These are phyloP conservation scores for Kockovaella imperatae DNA, from an alignment of 768 basidiomycete species.

Conservation along the genomic window DNA sequence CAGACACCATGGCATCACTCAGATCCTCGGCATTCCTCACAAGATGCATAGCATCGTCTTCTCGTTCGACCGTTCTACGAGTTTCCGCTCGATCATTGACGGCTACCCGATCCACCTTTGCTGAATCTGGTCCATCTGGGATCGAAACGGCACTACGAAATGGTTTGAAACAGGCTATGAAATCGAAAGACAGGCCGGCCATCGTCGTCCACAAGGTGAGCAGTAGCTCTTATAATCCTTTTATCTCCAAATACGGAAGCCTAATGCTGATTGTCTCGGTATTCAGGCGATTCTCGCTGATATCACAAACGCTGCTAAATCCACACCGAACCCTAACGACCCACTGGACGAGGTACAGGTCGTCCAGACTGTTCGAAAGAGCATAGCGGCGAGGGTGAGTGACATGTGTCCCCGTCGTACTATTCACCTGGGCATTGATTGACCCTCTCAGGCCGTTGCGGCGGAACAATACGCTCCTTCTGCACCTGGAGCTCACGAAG, in stretches of 20 bases:
- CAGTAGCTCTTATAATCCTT: background rate
- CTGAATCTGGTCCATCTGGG: no score
- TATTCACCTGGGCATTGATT: background rate
- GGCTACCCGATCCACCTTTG: no score
- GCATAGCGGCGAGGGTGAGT: slow-evolving; percentile 39
- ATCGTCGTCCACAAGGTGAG: slow-evolving; percentile 31
- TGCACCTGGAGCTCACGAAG: slow-evolving; percentile 30
- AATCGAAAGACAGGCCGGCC: slow-evolving; percentile 35
- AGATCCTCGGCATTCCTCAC: no score
- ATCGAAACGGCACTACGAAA: slow-evolving; percentile 34
- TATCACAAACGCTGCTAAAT: slow-evolving; percentile 39
- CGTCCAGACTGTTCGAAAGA: slow-evolving; percentile 35
- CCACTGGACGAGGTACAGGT: slow-evolving; percentile 29
- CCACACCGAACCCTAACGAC: slow-evolving; percentile 32
- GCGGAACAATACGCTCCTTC: slow-evolving; percentile 32
- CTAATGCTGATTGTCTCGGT: background rate
- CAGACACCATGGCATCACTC: no score
- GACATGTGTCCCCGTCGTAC: background rate
- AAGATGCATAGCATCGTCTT: no score
- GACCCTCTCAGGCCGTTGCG: slow-evolving; percentile 27
- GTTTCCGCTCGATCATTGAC: no score
- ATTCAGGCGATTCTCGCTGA: slow-evolving; percentile 36
- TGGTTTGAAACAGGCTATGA: slow-evolving; percentile 44
- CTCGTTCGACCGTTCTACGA: no score
- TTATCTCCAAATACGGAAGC: background rate